phyloP scores from a whole-genome alignment of 768 basidiomycete genomes.

The Tubosaeta sp. region DNA sequence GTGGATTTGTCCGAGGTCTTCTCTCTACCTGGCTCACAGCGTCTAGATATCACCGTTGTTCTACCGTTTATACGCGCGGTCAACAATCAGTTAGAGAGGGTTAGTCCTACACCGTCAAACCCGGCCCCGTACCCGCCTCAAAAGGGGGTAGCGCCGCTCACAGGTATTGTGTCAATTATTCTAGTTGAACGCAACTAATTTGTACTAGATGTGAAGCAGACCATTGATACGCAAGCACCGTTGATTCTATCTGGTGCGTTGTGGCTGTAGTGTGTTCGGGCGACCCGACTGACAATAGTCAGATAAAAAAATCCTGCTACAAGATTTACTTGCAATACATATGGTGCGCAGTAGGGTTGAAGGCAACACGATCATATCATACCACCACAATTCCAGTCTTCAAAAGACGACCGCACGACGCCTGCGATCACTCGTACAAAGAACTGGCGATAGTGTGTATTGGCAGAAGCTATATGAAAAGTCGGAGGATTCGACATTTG shows the following conservation, averaged over 20 bases:
- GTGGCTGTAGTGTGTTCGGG: not conserved
- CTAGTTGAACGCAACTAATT: not conserved
- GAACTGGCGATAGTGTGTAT: conserved; percentile 35
- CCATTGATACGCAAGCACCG: conserved; percentile 34
- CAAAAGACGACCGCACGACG: conserved; percentile 26
- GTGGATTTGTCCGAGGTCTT: conserved; percentile 15
- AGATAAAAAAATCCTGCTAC: conserved; percentile 26
- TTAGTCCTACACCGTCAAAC: conserved; percentile 13
- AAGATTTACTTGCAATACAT: conserved; percentile 38
- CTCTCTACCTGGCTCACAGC: not conserved
- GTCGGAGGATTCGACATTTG: conserved; percentile 31
- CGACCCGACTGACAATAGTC: not conserved
- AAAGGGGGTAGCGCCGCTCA: conserved; percentile 6
- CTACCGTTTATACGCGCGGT: conserved; percentile 40
- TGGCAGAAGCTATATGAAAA: conserved; percentile 32
- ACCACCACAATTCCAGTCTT: conserved; percentile 26
- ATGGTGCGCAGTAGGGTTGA: conserved; percentile 28
- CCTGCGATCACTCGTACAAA: conserved; percentile 28
- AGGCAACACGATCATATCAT: conserved; percentile 33
- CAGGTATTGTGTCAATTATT: conserved; percentile 13
- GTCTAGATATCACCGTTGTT: conserved; percentile 41
- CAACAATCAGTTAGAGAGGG: conserved; percentile 21
- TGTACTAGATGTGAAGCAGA: conserved; percentile 16
- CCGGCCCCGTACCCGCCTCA: conserved; percentile 5
- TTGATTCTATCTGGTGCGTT: conserved; percentile 22